These are phyloP conservation scores for Ambrosia trifida DNA, from an alignment of 129 eudicot genomes.

Conservation along the genomic window DNA sequence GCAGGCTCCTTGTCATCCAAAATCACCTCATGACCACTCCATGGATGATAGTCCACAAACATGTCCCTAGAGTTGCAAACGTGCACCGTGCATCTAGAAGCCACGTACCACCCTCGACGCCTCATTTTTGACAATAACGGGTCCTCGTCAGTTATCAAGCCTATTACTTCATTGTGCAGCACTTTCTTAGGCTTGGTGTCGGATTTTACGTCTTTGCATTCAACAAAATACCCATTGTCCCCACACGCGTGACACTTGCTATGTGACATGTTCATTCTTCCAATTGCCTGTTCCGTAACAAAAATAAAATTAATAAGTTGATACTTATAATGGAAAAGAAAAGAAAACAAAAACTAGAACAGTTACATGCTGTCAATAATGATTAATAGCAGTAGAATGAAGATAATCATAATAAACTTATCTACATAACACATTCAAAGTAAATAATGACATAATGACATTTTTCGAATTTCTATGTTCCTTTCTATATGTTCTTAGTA, in stretches of 20 bases:
- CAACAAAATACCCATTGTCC: neutral
- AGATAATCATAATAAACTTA: neutral
- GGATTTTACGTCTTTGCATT: neutral
- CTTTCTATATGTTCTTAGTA: neutral
- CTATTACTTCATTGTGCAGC: conserved; percentile 11
- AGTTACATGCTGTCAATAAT: neutral
- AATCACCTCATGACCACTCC: conserved; percentile 6
- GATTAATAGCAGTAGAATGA: neutral
- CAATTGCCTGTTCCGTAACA: neutral
- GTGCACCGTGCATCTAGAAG: neutral
- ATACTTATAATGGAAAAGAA: neutral
- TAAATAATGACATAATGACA: neutral
- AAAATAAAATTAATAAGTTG: neutral
- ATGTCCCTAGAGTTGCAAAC: conserved; percentile 22
- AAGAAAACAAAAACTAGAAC: neutral
- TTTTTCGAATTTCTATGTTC: neutral
- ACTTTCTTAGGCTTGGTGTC: neutral
- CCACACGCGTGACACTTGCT: neutral
- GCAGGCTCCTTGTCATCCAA: neutral
- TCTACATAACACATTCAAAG: neutral
- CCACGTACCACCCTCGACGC: conserved; percentile 27
- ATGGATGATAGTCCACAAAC: conserved; percentile 8
- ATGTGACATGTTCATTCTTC: neutral
- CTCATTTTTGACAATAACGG: neutral
- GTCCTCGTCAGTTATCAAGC: neutral